phyloP scores from a whole-genome alignment of 2,329 filamentous ascomycete species.

The Botrytis fragariae region DNA sequence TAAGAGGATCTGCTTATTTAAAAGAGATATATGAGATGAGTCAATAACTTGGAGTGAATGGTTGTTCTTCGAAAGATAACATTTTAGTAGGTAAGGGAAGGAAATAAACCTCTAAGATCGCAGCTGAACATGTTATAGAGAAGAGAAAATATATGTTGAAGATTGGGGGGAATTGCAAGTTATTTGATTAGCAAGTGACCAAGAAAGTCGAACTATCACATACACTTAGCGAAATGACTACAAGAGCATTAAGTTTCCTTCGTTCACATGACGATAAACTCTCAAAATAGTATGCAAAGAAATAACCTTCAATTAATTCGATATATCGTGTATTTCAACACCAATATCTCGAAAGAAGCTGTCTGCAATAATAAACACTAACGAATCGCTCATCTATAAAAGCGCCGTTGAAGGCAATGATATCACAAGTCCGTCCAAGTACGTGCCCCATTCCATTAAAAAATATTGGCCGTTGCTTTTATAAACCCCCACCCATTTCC shows the following conservation, averaged over 20 bases:
- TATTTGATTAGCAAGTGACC: neutral
- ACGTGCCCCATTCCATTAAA: slow-evolving; percentile 10
- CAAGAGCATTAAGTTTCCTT: neutral
- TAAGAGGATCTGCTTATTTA: neutral
- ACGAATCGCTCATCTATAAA: slow-evolving; percentile 16
- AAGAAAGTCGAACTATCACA: neutral
- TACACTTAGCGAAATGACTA: neutral
- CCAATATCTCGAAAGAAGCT: neutral
- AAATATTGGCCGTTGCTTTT: slow-evolving; percentile 13
- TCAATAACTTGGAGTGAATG: neutral
- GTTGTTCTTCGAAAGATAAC: neutral
- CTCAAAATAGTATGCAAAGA: neutral
- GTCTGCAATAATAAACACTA: neutral
- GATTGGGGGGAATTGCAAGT: neutral
- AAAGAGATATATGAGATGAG: neutral
- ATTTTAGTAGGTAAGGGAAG: neutral
- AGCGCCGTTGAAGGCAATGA: slow-evolving; percentile 22
- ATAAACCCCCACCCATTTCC: slow-evolving; percentile 12
- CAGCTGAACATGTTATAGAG: neutral
- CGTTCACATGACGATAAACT: neutral
- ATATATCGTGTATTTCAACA: neutral
- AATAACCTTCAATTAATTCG: neutral
- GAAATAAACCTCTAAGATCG: neutral
- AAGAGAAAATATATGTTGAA: neutral
- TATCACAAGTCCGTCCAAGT: slow-evolving; percentile 14